phyloP scores from a whole-genome alignment of 441 rosid genomes.

The Erodium moschatum region DNA sequence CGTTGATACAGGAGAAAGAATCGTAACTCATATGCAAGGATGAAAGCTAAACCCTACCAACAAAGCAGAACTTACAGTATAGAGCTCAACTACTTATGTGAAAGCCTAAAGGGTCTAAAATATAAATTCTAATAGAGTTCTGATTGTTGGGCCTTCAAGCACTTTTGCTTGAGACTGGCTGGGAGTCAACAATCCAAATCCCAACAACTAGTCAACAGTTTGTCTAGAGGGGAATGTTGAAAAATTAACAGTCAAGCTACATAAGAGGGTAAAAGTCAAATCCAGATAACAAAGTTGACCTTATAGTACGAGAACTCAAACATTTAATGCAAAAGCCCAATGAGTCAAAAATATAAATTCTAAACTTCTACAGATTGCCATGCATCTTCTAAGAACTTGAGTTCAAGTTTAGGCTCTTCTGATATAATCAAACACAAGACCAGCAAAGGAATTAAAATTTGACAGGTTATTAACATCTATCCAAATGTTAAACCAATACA shows the following conservation, averaged over 20 bases:
- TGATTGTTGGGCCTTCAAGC: not conserved
- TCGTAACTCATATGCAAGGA: not conserved
- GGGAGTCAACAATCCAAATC: not conserved
- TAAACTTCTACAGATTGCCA: not conserved
- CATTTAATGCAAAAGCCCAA: not conserved
- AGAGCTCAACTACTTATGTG: not conserved
- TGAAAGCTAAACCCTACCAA: not conserved
- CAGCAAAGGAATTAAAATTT: not conserved
- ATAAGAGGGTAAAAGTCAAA: not conserved
- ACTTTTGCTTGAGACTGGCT: not conserved
- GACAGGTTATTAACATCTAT: not conserved
- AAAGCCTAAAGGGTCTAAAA: not conserved
- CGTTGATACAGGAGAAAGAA: not conserved
- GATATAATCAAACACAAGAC: not conserved
- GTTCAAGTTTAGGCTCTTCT: constrained; percentile 2
- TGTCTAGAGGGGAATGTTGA: not conserved
- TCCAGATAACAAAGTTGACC: not conserved
- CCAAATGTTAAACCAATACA: not conserved
- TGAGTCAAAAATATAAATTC: not conserved
- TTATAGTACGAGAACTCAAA: not conserved
- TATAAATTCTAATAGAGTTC: not conserved
- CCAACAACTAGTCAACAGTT: not conserved
- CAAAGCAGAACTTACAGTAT: not conserved
- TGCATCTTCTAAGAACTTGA: not conserved
- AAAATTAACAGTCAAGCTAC: not conserved